phyloP scores from a whole-genome alignment of 2,329 filamentous ascomycete genomes.

The Coleophoma crateriformis region DNA sequence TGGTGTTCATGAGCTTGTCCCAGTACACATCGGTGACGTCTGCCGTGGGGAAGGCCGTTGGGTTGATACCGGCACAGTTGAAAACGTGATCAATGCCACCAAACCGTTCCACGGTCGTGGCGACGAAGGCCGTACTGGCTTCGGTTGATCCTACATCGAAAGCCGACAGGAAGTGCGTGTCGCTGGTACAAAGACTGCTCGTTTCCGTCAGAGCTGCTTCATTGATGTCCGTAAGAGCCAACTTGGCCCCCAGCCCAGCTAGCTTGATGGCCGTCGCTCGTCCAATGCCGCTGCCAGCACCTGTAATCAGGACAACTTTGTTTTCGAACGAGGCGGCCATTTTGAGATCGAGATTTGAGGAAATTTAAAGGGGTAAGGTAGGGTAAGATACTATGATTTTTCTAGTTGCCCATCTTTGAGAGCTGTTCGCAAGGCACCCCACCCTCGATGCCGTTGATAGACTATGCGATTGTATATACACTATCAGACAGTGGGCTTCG shows the following conservation, averaged over 20 bases:
- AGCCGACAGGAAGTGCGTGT: conserved; percentile 6
- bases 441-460: neutral
- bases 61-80: conserved; percentile 42
- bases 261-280: conserved; percentile 20
- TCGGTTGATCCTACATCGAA: conserved; percentile 24
- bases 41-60: conserved; percentile 33
- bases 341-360: neutral
- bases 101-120: conserved; percentile 14
- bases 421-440: neutral
- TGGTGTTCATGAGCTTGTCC: conserved; percentile 37
- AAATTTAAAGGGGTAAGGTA: no score
- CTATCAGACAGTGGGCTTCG: neutral
- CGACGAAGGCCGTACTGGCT: conserved; percentile 19
- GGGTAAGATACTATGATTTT: neutral
- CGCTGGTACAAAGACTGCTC: neutral
- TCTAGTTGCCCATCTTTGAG: neutral
- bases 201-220: conserved; percentile 13
- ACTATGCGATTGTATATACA: neutral
- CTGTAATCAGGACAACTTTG: conserved; percentile 23
- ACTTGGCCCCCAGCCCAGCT: conserved; percentile 17
- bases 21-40: conserved; percentile 39
- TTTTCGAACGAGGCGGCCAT: neutral
- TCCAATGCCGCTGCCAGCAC: conserved; percentile 23
- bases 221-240: conserved; percentile 25
- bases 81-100: conserved; percentile 30